phyloP scores from a whole-genome alignment of 2,329 filamentous ascomycete genomes.

The Xylaria sp. region DNA sequence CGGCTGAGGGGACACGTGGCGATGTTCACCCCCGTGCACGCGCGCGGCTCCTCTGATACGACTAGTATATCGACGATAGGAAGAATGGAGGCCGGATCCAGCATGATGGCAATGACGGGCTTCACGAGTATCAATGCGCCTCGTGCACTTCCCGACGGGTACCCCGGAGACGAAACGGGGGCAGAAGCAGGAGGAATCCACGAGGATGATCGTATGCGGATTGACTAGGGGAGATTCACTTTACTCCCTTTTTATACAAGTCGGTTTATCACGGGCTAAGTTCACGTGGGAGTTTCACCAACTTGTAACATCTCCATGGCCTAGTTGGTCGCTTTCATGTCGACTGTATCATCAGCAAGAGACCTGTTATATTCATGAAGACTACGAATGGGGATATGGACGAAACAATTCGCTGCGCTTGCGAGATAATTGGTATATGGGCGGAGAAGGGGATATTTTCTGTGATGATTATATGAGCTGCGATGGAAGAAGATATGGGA shows the following conservation, averaged over 20 bases:
- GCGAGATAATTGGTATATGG: neutral
- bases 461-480: neutral
- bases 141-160: neutral
- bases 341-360: neutral
- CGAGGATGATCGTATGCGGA: constrained; percentile 19
- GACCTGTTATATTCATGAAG: neutral
- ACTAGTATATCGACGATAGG: neutral
- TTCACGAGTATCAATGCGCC: constrained; percentile 17
- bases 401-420: constrained; percentile 1
- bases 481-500: neutral
- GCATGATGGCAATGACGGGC: neutral
- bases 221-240: constrained; percentile 11
- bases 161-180: neutral
- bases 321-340: neutral
- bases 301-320: neutral
- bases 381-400: neutral
- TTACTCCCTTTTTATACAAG: neutral
- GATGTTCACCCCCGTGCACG: neutral
- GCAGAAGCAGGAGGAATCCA: neutral
- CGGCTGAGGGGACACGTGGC: neutral
- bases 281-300: neutral
- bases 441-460: neutral
- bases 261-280: neutral
- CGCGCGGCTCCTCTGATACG: constrained; percentile 29
- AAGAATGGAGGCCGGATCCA: neutral